phyloP scores from a whole-genome alignment of 2,329 filamentous ascomycete species.

The Ceratocystis variospora region DNA sequence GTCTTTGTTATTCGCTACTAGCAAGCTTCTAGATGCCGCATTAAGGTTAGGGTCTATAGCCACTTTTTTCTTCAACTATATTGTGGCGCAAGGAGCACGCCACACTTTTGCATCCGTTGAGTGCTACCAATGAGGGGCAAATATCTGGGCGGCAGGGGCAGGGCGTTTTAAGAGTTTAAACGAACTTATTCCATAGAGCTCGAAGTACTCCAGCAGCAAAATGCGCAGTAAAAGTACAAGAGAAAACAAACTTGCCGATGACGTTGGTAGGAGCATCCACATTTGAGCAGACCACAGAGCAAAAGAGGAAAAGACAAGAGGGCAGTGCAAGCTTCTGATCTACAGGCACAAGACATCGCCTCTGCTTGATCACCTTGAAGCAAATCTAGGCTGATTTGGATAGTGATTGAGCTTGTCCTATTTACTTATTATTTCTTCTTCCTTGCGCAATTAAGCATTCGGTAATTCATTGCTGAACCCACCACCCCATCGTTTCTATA shows the following conservation, averaged over 20 bases:
- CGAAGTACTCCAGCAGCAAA: background rate
- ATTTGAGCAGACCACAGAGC: background rate
- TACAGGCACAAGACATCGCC: slow-evolving; percentile 14
- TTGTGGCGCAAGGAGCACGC: background rate
- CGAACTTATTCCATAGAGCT: background rate
- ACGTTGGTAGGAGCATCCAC: slow-evolving; percentile 5
- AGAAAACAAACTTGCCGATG: background rate
- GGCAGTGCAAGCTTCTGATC: slow-evolving; percentile 17
- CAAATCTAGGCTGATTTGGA: slow-evolving; percentile 18
- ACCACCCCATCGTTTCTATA: background rate
- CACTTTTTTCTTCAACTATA: background rate
- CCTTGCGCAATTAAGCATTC: background rate
- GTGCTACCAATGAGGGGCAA: background rate
- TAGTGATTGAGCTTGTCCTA: background rate
- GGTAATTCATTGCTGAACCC: background rate
- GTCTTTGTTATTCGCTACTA: background rate
- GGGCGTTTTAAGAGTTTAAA: background rate
- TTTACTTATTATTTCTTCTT: background rate
- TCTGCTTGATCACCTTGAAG: slow-evolving; percentile 15
- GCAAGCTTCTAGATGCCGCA: background rate
- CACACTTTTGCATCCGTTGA: background rate
- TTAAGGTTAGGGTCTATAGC: background rate
- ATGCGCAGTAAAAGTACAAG: slow-evolving; percentile 10
- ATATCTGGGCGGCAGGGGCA: background rate
- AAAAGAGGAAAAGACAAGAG: slow-evolving; percentile 4